Conservation (phyloP, 2,329 filamentous ascomycete species). For the Colletotrichum chlorophyti region DNA sequence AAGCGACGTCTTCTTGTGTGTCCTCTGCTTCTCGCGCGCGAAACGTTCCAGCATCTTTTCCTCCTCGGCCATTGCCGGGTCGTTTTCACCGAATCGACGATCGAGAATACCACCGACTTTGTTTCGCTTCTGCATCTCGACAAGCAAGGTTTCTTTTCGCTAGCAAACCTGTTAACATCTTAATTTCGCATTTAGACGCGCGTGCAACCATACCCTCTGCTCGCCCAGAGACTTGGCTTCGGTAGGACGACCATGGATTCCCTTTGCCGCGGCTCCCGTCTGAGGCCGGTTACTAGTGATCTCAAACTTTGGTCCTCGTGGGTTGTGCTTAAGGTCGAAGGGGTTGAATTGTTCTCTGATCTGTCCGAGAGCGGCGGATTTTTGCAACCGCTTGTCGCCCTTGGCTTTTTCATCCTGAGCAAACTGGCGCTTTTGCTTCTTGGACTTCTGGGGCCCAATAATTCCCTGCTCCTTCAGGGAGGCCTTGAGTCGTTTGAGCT, state of each 20-base stretch:
- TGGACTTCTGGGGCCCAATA: conserved; percentile 89
- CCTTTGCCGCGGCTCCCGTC: conserved; percentile 58
- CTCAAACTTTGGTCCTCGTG: conserved; percentile 83
- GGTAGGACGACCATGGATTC: conserved; percentile 77
- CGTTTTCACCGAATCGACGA: conserved; percentile 93
- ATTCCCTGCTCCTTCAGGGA: conserved; percentile 90
- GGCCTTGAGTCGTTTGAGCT: conserved; percentile 93
- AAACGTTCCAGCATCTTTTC: conserved; percentile 92
- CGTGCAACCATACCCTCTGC: conserved; percentile 66
- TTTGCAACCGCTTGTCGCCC: conserved; percentile 76
- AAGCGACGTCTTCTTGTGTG: conserved; percentile 77
- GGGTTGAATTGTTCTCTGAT: conserved; percentile 98
- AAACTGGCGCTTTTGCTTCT: conserved; percentile 86
- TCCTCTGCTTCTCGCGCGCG: conserved; percentile 82
- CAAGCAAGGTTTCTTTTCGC: conserved; percentile 82
- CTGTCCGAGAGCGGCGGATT: conserved; percentile 77
- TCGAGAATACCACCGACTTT: conserved; percentile 94
- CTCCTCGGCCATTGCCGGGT: conserved; percentile 91
- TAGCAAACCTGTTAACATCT: conserved; percentile 39
- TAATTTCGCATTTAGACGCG: conserved; percentile 23
- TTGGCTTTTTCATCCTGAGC: conserved; percentile 70
- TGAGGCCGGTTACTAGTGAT: conserved; percentile 73
- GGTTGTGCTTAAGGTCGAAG: conserved; percentile 87
- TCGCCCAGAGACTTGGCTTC: conserved; percentile 87
- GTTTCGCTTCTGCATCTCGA: conserved; percentile 87